A percentile compares a stretch with the other conserved stretches of the same genome.
phyloP scores from a whole-genome alignment of 768 basidiomycete genomes.

The Suillus plorans region DNA sequence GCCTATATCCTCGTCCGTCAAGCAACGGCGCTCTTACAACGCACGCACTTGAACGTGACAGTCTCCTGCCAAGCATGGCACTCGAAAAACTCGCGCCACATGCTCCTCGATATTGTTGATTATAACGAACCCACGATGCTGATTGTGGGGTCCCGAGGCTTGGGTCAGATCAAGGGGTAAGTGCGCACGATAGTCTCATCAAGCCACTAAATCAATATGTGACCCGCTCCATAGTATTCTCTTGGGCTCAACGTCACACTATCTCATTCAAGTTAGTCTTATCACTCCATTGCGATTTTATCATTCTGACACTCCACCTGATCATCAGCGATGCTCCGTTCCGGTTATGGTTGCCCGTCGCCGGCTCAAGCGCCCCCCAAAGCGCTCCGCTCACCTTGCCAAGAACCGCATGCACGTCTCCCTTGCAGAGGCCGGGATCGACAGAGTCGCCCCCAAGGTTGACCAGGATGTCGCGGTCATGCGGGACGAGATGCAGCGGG shows the following conservation, averaged over 20 bases:
- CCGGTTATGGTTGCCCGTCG: conserved; percentile 97
- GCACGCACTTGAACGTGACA: conserved; percentile 84
- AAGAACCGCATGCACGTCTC: conserved; percentile 81
- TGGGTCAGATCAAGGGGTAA: conserved; percentile 85
- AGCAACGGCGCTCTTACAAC: conserved; percentile 84
- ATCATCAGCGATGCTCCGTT: conserved; percentile 78
- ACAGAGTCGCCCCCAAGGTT: conserved; percentile 82
- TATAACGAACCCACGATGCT: conserved; percentile 86
- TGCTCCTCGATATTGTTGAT: conserved; percentile 90
- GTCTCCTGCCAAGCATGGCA: conserved; percentile 95
- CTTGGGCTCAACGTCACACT: conserved; percentile 93
- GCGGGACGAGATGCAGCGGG: conserved; percentile 73
- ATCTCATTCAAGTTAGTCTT: conserved; percentile 71
- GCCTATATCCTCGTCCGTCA: conserved; percentile 89
- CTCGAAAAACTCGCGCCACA: conserved; percentile 91
- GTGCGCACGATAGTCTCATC: conserved; percentile 17
- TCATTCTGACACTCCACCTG: not conserved
- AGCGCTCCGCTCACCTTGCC: conserved; percentile 76
- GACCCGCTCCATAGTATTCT: conserved; percentile 60
- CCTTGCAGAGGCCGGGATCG: conserved; percentile 86
- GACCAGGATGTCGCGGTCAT: conserved; percentile 82
- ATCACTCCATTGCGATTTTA: not conserved
- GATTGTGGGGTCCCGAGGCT: conserved; percentile 92
- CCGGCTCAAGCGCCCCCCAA: conserved; percentile 83
- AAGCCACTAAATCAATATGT: not conserved